Conservation (phyloP, 192 early-diverging fungal genomes). For the Podila horticola region DNA sequence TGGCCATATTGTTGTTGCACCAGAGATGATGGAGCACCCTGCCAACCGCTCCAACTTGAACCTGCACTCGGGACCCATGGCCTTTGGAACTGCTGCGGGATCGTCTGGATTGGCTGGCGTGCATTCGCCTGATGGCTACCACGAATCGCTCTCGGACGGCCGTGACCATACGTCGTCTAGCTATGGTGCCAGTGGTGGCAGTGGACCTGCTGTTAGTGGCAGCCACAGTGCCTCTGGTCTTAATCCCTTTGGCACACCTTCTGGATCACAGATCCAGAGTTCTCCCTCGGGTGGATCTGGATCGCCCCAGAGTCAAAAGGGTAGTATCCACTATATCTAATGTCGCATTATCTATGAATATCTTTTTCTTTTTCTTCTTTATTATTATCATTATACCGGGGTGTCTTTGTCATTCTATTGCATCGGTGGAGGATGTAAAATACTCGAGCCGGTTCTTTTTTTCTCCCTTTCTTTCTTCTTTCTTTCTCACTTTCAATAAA, state of each 20-base stretch:
- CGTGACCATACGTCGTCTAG: slow-evolving; percentile 28
- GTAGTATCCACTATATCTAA: slow-evolving; percentile 51
- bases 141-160: slow-evolving; percentile 44
- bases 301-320: slow-evolving; percentile 50
- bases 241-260: slow-evolving; percentile 27
- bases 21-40: slow-evolving; percentile 53
- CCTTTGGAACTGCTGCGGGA: slow-evolving; percentile 44
- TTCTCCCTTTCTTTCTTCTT: slow-evolving; percentile 5
- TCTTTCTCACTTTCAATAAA: not conserved
- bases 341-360: not conserved
- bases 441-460: not conserved
- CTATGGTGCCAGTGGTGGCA: slow-evolving; percentile 46
- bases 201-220: slow-evolving; percentile 18
- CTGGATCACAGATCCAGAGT: slow-evolving; percentile 10
- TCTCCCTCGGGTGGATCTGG: slow-evolving; percentile 39
- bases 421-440: not conserved
- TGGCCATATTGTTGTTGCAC: slow-evolving; percentile 49
- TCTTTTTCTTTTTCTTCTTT: not conserved
- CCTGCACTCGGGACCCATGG: slow-evolving; percentile 44
- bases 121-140: slow-evolving; percentile 43
- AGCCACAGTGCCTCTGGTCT: slow-evolving; percentile 8
- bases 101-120: slow-evolving; percentile 33
- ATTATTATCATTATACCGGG: not conserved
- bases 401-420: not conserved
- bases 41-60: slow-evolving; percentile 49